Base-by-base conservation (phyloP, 2,329 filamentous ascomycete species). In the Seiridium unicorne region DNA sequence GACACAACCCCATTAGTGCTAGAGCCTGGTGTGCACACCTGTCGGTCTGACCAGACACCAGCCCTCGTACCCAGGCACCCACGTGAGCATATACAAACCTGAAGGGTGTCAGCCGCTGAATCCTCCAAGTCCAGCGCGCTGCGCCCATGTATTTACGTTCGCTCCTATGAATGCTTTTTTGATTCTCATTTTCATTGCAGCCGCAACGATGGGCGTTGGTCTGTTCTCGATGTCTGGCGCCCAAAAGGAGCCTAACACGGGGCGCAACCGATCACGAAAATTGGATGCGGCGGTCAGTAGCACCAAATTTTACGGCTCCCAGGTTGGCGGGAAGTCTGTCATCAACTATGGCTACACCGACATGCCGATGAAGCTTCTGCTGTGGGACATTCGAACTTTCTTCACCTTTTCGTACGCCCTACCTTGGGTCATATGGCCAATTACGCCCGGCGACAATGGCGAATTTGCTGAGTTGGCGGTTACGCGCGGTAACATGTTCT, bases 381-480 rank as follows among this genome's bases (percentile, higher is more conserved):
- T 74, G 51, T 81, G 77, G 70, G 84, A 87, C 61, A 66, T 83
- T n/a, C 80, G 78, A 66, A 81, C 80, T 66, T 85, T 86, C 72
- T 81, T 85, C 70, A 71, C 75, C 56, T 84, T 82, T 62, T 62
- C 74, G 58, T 85, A 82, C 81, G 80, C 82, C 3, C 69, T 90
- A 26, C 87, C 86, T 2, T 85, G 83, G 70, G 76, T 90, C 42
- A 58, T 91, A n/a, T 77, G 82, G 65, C 89, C 89, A 0, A 49
- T 88, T 6, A 72, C 70, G 11, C 81, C 86, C 1, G 76, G 76
- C 58, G 77, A 78, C 47, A 9, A 32, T 1, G 83, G 77, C 11
- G 66, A 79, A 55, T 75, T 90, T 51, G 86, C 88, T 66, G 90
- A 93, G 74, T 76, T 92, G 18, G 83, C 87, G 61, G 80, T 81